Conservation (phyloP, 148 eudicot genomes). For the Rheum nobile region DNA sequence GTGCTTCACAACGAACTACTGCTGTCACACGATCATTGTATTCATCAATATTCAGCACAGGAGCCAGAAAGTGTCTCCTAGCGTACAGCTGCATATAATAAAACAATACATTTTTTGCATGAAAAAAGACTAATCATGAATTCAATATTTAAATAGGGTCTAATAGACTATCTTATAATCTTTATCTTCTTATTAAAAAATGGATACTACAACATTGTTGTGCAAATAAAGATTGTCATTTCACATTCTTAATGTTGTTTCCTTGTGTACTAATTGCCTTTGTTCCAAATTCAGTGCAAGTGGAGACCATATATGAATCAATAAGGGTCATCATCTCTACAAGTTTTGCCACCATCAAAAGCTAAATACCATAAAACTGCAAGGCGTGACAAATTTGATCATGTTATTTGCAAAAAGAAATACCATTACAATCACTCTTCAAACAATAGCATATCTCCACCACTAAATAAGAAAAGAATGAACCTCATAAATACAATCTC, state of each 20-base stretch:
- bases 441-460: not conserved
- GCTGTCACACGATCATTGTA: conserved; percentile 94
- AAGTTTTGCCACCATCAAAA: not conserved
- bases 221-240: not conserved
- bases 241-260: not conserved
- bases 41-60: conserved; percentile 80
- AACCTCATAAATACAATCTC: conserved; percentile 85
- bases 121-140: not conserved
- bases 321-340: not conserved
- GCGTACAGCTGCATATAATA: conserved; percentile 66
- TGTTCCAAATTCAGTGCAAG: not conserved
- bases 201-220: not conserved
- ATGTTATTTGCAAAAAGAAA: not conserved
- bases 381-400: not conserved
- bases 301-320: too few relatives aligned
- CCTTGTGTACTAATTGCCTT: not conserved
- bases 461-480: not conserved
- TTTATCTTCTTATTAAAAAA: not conserved
- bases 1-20: conserved; percentile 90
- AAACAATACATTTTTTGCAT: not conserved
- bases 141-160: not conserved
- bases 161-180: not conserved
- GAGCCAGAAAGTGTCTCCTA: conserved; percentile 86
- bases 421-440: not conserved
- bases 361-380: not conserved